Evolutionary conservation across 192 early-diverging fungal species (phyloP).

Genomic region (Glomus cerebriforme): DNA sequence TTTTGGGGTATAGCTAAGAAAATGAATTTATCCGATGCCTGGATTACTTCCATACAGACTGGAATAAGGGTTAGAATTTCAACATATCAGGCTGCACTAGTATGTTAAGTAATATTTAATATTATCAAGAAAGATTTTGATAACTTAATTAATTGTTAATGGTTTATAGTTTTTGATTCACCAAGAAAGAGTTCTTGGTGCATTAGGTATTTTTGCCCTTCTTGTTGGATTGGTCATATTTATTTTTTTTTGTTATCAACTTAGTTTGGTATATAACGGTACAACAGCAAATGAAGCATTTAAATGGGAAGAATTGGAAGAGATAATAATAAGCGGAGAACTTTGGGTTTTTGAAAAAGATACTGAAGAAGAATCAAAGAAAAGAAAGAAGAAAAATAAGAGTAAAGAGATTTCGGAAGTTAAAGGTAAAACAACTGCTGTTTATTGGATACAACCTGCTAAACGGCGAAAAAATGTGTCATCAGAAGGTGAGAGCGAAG

Average conservation of each 20-base stretch:
- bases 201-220: slow-evolving; percentile 48
- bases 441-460: slow-evolving; percentile 8
- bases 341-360: slow-evolving; percentile 29
- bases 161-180: slow-evolving; percentile 51
- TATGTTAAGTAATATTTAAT: slow-evolving; percentile 37
- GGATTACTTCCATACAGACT: slow-evolving; percentile 28
- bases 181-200: slow-evolving; percentile 50
- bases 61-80: slow-evolving; percentile 30
- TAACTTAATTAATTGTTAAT: neutral
- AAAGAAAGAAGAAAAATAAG: neutral
- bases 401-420: neutral
- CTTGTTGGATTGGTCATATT: slow-evolving; percentile 52
- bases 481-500: neutral
- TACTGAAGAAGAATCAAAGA: neutral
- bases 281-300: slow-evolving; percentile 58
- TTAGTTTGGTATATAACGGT: slow-evolving; percentile 48
- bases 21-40: slow-evolving; percentile 38
- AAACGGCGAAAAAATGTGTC: neutral
- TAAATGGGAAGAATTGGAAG: slow-evolving; percentile 59
- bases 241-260: slow-evolving; percentile 51
- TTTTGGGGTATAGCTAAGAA: slow-evolving; percentile 39
- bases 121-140: neutral
- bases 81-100: slow-evolving; percentile 45
- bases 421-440: neutral
- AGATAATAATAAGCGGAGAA: slow-evolving; percentile 48